Evolutionary conservation across 2,329 filamentous ascomycete species (phyloP).

Genomic region (Lasiodiplodia hormozganensis): DNA sequence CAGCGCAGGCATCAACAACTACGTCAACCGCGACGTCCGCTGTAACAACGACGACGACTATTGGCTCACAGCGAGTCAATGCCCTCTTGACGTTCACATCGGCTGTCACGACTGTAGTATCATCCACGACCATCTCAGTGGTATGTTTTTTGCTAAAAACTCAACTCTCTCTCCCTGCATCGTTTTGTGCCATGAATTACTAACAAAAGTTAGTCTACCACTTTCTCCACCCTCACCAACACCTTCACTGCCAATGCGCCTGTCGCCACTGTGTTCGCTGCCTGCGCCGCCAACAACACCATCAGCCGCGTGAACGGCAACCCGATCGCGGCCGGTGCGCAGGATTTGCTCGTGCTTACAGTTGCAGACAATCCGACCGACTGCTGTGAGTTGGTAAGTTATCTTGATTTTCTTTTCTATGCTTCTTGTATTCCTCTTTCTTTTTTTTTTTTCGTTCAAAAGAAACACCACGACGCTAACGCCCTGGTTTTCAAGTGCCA

Average conservation of each 20-base stretch:
- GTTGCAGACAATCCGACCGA: background rate
- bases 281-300: slow-evolving; percentile 11
- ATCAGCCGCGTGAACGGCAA: background rate
- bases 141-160: background rate
- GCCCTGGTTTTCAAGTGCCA: background rate
- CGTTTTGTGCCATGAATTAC: background rate
- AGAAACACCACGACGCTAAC: no score
- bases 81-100: background rate
- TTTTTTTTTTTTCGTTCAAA: no score
- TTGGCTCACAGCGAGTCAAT: background rate
- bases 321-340: background rate
- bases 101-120: background rate
- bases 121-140: background rate
- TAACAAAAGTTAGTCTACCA: background rate
- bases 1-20: background rate
- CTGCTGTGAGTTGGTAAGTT: background rate
- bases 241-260: slow-evolving; percentile 4
- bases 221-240: slow-evolving; percentile 11
- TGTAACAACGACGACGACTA: background rate
- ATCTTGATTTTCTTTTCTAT: no score
- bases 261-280: background rate
- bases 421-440: no score
- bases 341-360: background rate
- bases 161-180: background rate
- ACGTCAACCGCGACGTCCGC: background rate